phyloP scores from a whole-genome alignment of 768 basidiomycete genomes.

The Lentinus brumalis region DNA sequence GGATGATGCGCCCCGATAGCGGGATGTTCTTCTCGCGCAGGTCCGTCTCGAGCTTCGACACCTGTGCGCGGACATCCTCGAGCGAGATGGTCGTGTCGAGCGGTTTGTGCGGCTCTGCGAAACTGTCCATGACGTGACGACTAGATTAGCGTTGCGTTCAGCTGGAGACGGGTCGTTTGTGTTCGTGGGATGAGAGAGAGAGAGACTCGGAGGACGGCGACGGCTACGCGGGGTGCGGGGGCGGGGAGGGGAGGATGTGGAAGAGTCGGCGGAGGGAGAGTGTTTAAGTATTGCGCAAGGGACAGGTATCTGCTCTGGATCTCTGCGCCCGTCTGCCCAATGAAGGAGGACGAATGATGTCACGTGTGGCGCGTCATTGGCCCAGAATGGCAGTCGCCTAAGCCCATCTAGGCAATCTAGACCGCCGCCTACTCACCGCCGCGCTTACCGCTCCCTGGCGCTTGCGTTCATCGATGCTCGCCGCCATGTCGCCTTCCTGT shows the following conservation, averaged over 20 bases:
- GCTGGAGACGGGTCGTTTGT: background rate
- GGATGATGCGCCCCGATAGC: constrained; percentile 87
- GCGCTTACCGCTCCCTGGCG: background rate
- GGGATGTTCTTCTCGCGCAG: constrained; percentile 69
- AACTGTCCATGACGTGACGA: constrained; percentile 59
- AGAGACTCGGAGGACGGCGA: background rate
- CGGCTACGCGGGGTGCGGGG: background rate
- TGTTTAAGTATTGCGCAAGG: constrained; percentile 1
- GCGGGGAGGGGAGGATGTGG: background rate
- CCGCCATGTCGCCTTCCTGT: too few relatives aligned
- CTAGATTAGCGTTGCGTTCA: background rate
- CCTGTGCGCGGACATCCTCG: constrained; percentile 72
- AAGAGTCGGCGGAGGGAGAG: background rate
- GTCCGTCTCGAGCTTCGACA: constrained; percentile 69
- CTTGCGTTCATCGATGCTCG: too few relatives aligned
- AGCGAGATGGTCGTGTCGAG: constrained; percentile 56
- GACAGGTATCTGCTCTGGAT: constrained; percentile 12
- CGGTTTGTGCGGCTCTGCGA: constrained; percentile 54
- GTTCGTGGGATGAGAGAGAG: background rate
- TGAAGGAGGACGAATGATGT: constrained; percentile 11
- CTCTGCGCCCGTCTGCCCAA: constrained; percentile 17
- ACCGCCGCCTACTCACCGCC: constrained; percentile 18
- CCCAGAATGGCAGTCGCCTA: constrained; percentile 1
- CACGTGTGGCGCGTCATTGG: constrained; percentile 18
- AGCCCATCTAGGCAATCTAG: constrained; percentile 12